Evolutionary conservation across 73 alveolate species (phyloP).

Genomic region (Uronychia binucleata): DNA sequence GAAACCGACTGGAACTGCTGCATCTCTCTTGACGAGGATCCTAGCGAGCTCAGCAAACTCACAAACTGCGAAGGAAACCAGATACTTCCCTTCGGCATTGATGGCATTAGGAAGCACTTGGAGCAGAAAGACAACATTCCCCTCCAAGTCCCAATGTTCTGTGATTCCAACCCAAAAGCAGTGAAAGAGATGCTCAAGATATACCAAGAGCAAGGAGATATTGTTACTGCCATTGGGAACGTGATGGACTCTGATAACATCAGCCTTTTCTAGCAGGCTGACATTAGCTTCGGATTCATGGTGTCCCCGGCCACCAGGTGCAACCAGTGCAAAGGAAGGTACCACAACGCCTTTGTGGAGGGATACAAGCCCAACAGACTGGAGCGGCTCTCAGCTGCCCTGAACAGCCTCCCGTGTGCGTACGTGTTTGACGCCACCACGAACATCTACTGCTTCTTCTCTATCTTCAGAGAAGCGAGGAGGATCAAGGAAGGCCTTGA

Average conservation of each 20-base stretch:
- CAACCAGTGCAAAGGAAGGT: slow-evolving; percentile 21
- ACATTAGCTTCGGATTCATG: slow-evolving; percentile 38
- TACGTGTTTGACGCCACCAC: slow-evolving; percentile 56
- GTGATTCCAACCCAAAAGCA: slow-evolving; percentile 46
- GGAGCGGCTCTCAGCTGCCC: slow-evolving; percentile 31
- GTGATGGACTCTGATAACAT: slow-evolving; percentile 55
- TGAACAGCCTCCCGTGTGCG: slow-evolving; percentile 43
- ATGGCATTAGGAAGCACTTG: slow-evolving; percentile 53
- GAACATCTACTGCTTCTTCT: slow-evolving; percentile 49
- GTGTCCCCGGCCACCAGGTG: slow-evolving; percentile 51
- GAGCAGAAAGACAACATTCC: slow-evolving; percentile 62
- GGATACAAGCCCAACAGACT: slow-evolving; percentile 28
- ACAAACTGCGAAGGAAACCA: slow-evolving; percentile 41
- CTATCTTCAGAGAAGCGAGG: slow-evolving; percentile 50
- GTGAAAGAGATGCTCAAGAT: slow-evolving; percentile 59
- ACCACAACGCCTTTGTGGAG: background rate
- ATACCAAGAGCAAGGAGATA: slow-evolving; percentile 61
- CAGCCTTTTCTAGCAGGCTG: slow-evolving; percentile 50
- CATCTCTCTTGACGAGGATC: slow-evolving; percentile 48
- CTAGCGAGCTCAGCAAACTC: slow-evolving; percentile 17
- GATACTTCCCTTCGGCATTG: slow-evolving; percentile 63
- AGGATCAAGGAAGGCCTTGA: slow-evolving; percentile 44
- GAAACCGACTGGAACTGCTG: slow-evolving; percentile 65
- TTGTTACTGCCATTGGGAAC: slow-evolving; percentile 63
- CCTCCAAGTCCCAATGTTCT: slow-evolving; percentile 62